phyloP scores from a whole-genome alignment of 495 filamentous ascomycete genomes.

The Aspergillus olivimuriae region DNA sequence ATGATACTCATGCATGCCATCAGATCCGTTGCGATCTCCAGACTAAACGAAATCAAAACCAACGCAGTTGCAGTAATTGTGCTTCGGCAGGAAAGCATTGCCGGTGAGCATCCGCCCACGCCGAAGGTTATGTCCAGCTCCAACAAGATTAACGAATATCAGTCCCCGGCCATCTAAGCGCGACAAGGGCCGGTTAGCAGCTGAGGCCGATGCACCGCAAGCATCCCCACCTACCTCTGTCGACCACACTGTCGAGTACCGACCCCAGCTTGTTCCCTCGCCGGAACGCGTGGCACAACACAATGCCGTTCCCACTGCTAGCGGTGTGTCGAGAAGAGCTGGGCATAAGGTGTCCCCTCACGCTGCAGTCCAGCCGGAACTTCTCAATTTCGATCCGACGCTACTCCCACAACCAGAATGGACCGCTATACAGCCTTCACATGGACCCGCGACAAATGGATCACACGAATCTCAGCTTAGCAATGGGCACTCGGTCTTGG shows the following conservation, averaged over 20 bases:
- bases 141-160: background rate
- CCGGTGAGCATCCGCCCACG: constrained; percentile 9
- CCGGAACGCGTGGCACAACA: background rate
- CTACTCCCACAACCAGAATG: background rate
- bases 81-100: constrained; percentile 18
- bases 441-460: background rate
- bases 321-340: background rate
- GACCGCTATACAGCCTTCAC: background rate
- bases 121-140: background rate
- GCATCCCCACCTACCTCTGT: background rate
- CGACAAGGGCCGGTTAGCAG: background rate
- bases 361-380: background rate
- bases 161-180: background rate
- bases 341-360: background rate
- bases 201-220: background rate
- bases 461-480: background rate
- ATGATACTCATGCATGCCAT: no score
- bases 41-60: constrained; percentile 15
- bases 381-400: background rate
- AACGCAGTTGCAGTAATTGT: constrained; percentile 23
- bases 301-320: background rate
- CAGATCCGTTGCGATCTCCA: constrained; percentile 31
- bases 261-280: background rate
- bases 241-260: background rate
- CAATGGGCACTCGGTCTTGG: background rate